Evolutionary conservation across 1,284 basidiomycete species (phyloP).

Genomic region (Cystobasidium sp.): DNA sequence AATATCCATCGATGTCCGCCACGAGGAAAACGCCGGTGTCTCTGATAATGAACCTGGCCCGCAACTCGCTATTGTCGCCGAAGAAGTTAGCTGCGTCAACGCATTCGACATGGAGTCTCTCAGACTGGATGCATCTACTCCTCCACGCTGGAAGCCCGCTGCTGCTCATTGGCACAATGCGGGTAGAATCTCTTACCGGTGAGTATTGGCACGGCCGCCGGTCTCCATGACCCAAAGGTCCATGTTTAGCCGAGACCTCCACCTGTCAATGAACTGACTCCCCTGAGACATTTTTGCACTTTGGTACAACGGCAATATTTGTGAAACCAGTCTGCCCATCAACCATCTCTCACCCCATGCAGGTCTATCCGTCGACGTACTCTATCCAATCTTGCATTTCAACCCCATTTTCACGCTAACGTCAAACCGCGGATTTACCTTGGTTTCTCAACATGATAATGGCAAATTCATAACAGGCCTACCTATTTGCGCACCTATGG

Average conservation of each 20-base stretch:
- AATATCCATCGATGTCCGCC: constrained; percentile 3
- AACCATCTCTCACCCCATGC: constrained; percentile 34
- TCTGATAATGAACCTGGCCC: not conserved
- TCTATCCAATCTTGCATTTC: constrained; percentile 32
- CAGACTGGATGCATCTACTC: not conserved
- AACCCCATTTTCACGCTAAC: constrained; percentile 33
- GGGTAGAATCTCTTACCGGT: constrained; percentile 25
- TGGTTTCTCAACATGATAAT: not conserved
- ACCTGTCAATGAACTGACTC: too few relatives aligned
- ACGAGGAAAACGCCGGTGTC: not conserved
- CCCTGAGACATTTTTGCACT: too few relatives aligned
- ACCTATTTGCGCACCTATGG: constrained; percentile 10
- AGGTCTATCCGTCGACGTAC: constrained; percentile 36
- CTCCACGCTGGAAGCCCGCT: constrained; percentile 27
- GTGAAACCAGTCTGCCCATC: constrained; percentile 14
- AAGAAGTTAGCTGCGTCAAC: constrained; percentile 28
- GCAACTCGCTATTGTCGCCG: constrained; percentile 21
- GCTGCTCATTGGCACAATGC: constrained; percentile 33
- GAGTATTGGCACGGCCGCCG: not conserved
- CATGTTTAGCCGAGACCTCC: too few relatives aligned
- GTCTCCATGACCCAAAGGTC: too few relatives aligned
- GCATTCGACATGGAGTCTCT: constrained; percentile 7
- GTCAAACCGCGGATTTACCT: constrained; percentile 13
- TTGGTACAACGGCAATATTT: not conserved
- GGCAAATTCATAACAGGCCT: not conserved